Conservation (phyloP, 768 basidiomycete species). For the Lactarius hatsudake region DNA sequence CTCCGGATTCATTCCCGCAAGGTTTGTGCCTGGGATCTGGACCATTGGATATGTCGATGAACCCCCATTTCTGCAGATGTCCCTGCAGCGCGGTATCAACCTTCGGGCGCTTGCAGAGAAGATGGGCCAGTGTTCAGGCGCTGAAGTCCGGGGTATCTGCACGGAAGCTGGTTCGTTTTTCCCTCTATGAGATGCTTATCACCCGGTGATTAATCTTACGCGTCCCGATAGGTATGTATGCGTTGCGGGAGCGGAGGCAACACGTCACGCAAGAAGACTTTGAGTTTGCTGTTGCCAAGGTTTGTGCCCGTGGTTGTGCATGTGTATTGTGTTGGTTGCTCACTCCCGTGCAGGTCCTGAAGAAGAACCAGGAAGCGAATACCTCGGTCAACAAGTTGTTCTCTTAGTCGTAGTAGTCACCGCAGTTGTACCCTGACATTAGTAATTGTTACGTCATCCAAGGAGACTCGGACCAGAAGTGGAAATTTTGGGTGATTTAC, state of each 20-base stretch:
- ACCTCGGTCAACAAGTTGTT: slow-evolving; percentile 94
- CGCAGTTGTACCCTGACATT: background rate
- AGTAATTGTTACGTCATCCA: background rate
- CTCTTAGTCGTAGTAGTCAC: slow-evolving; percentile 52
- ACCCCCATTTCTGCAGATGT: slow-evolving; percentile 62
- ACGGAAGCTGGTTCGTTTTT: slow-evolving; percentile 80
- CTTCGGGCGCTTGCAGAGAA: slow-evolving; percentile 95
- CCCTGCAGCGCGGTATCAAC: slow-evolving; percentile 95
- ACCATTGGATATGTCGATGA: background rate
- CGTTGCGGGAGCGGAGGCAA: slow-evolving; percentile 88
- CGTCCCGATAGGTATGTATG: slow-evolving; percentile 78
- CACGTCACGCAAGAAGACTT: slow-evolving; percentile 99
- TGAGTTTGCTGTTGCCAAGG: slow-evolving; percentile 97
- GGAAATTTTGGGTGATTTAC: background rate
- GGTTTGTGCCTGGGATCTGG: slow-evolving; percentile 39
- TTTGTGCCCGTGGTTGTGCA: slow-evolving; percentile 34
- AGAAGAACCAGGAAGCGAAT: slow-evolving; percentile 96
- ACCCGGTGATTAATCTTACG: background rate
- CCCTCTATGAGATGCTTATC: background rate
- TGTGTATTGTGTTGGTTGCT: background rate
- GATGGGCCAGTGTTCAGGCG: slow-evolving; percentile 99
- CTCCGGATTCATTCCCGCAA: slow-evolving; percentile 96
- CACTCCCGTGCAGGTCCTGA: slow-evolving; percentile 56
- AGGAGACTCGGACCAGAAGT: background rate
- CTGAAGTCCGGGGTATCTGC: slow-evolving; percentile 95